Evolutionary conservation across 106 monocot species (phyloP).

Genomic region (Iris macrosiphon): DNA sequence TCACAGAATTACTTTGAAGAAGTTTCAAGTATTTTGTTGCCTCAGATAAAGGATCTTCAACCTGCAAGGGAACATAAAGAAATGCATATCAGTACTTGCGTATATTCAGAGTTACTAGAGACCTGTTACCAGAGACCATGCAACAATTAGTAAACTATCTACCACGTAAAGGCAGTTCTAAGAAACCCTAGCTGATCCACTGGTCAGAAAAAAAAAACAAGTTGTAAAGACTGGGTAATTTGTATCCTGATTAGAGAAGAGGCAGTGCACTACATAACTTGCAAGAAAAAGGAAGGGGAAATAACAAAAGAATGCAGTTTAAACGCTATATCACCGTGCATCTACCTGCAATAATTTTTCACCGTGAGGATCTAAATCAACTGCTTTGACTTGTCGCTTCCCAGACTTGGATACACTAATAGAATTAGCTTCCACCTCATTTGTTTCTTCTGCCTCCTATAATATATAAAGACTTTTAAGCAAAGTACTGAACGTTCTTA

Average conservation of each 20-base stretch:
- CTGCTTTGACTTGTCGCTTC: constrained; percentile 56
- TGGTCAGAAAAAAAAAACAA: no score
- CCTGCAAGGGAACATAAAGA: constrained; percentile 27
- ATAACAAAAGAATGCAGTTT: no score
- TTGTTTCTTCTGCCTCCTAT: constrained; percentile 91
- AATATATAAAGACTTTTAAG: constrained; percentile 4
- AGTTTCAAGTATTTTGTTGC: constrained; percentile 91
- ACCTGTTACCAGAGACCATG: no score
- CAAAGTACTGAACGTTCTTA: neutral
- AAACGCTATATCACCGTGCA: neutral
- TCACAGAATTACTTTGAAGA: constrained; percentile 81
- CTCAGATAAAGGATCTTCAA: constrained; percentile 80
- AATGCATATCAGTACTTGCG: no score
- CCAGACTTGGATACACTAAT: constrained; percentile 54
- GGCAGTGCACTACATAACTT: no score
- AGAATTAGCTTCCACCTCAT: constrained; percentile 57
- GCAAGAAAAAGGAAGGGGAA: no score
- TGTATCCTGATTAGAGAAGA: no score
- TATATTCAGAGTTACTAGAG: no score
- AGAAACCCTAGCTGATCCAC: neutral
- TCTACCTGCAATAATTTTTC: constrained; percentile 90
- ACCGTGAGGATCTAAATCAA: constrained; percentile 93
- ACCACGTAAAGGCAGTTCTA: neutral
- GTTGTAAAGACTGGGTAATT: no score
- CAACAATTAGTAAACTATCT: no score